A percentile compares a stretch with the other conserved stretches of the same genome.
Conservation (phyloP, 1,139 yeast species). For the Pichia sp. region DNA sequence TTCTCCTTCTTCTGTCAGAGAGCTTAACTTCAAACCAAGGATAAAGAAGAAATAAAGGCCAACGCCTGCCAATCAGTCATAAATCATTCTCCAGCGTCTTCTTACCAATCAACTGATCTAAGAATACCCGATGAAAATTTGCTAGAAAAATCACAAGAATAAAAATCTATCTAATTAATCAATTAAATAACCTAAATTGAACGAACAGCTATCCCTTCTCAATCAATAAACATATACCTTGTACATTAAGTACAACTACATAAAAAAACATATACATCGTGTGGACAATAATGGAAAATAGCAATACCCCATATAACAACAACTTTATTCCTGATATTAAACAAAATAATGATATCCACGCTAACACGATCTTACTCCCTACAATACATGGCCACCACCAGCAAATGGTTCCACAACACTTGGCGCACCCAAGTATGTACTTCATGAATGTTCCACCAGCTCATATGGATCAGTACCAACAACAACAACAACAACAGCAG, state of each 20-base stretch:
- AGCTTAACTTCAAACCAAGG: not conserved
- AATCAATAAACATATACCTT: not conserved
- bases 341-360: not conserved
- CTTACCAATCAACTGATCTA: not conserved
- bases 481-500: not conserved
- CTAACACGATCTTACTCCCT: not conserved
- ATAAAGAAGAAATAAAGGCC: not conserved
- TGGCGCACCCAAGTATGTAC: not conserved
- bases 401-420: not conserved
- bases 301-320: not conserved
- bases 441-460: conserved; percentile 1
- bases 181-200: not conserved
- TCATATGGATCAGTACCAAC: not conserved
- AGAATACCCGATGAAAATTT: not conserved
- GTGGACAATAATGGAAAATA: not conserved
- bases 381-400: not conserved
- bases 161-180: not conserved
- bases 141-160: not conserved
- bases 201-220: not conserved
- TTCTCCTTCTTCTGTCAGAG: too few species aligned
- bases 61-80: not conserved
- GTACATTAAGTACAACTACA: not conserved
- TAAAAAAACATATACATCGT: not conserved
- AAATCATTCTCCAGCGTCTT: not conserved
- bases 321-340: conserved; percentile 1